Evolutionary conservation across 176 grass and related monocot genomes (phyloP).

Genomic region (Oryza meyeriana): DNA sequence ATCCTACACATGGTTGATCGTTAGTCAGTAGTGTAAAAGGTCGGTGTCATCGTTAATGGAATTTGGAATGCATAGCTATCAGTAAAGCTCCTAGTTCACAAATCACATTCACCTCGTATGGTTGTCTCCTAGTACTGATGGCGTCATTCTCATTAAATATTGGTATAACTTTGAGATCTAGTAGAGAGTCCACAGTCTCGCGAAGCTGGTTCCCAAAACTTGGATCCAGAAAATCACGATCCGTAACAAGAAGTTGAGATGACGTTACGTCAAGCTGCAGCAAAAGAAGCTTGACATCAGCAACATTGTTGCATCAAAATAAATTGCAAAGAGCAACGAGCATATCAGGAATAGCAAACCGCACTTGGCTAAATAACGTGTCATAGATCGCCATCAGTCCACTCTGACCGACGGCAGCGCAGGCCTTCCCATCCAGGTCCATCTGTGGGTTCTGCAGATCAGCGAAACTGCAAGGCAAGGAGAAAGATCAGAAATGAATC

Average conservation of each 20-base stretch:
- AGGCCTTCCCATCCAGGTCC: slow-evolving; percentile 84
- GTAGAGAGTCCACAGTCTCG: slow-evolving; percentile 63
- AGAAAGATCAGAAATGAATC: slow-evolving; percentile 20
- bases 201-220: slow-evolving; percentile 78
- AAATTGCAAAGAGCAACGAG: neutral
- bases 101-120: slow-evolving; percentile 59
- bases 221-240: slow-evolving; percentile 80
- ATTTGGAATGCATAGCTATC: neutral
- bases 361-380: slow-evolving; percentile 77
- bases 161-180: slow-evolving; percentile 78
- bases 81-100: neutral
- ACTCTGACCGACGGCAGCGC: slow-evolving; percentile 87
- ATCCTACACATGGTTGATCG: slow-evolving; percentile 57
- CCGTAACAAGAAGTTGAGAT: slow-evolving; percentile 96
- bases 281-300: neutral
- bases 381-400: slow-evolving; percentile 97
- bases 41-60: neutral
- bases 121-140: slow-evolving; percentile 84
- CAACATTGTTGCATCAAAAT: neutral
- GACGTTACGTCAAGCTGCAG: slow-evolving; percentile 91
- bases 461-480: slow-evolving; percentile 55
- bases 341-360: neutral
- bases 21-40: slow-evolving; percentile 7
- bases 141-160: slow-evolving; percentile 97
- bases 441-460: slow-evolving; percentile 90